These are phyloP conservation scores for Metroxylon sagu DNA, from an alignment of 176 grass and related monocot species.

Conservation along the genomic window DNA sequence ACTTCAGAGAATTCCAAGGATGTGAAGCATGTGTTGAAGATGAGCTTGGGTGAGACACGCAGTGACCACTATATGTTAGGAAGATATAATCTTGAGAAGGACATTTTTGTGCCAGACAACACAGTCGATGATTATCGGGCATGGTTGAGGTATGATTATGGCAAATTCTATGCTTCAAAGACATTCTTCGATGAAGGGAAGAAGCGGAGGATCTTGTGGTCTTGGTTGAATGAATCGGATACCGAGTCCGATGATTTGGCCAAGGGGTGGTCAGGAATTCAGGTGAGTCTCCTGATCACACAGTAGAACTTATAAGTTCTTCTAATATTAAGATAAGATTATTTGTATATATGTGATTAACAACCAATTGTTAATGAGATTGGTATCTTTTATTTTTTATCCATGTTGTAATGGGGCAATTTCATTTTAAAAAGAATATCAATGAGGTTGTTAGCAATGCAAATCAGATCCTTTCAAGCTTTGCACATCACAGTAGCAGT, in stretches of 20 bases:
- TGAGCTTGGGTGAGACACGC: slow-evolving; percentile 46
- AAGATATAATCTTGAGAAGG: slow-evolving; percentile 35
- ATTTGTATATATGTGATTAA: too few species aligned
- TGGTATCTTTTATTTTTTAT: background rate
- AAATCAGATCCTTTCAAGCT: too few species aligned
- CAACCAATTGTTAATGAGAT: too few species aligned
- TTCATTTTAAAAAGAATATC: too few species aligned
- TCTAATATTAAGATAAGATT: too few species aligned
- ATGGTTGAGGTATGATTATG: slow-evolving; percentile 46
- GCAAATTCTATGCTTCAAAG: slow-evolving; percentile 46
- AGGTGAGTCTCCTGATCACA: slow-evolving; percentile 21
- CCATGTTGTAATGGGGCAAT: background rate
- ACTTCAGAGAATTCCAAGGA: too few species aligned
- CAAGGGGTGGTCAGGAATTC: slow-evolving; percentile 75
- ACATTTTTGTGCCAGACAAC: slow-evolving; percentile 47
- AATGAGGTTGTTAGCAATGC: too few species aligned
- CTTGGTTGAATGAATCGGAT: slow-evolving; percentile 71
- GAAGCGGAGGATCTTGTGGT: slow-evolving; percentile 55
- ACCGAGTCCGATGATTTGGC: slow-evolving; percentile 11
- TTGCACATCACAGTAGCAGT: too few species aligned
- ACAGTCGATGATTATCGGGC: slow-evolving; percentile 23
- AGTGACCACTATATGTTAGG: slow-evolving; percentile 64
- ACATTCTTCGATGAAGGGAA: slow-evolving; percentile 52
- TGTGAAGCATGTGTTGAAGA: slow-evolving; percentile 52
- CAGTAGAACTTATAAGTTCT: too few species aligned